A percentile compares a stretch with the other conserved stretches of the same genome.
phyloP scores from a whole-genome alignment of 1,284 basidiomycete genomes.

The Trametes pubescens region DNA sequence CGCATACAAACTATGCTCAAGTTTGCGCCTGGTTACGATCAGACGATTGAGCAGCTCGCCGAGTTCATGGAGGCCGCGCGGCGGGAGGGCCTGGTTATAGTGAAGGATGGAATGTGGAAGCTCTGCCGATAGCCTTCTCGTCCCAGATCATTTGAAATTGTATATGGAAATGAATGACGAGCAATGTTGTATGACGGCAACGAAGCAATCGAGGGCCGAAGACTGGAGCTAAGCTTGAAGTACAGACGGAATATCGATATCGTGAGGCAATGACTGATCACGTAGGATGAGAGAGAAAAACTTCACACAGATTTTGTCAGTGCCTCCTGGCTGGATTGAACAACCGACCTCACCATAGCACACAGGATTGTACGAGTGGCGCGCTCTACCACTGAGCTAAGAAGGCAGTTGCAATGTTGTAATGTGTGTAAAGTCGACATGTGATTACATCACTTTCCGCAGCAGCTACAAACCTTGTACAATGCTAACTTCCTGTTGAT shows the following conservation, averaged over 20 bases:
- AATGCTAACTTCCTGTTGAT: neutral
- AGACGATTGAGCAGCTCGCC: conserved; percentile 77
- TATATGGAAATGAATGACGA: too few species aligned
- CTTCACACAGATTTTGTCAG: too few species aligned
- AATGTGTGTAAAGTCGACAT: too few species aligned
- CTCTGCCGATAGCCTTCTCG: conserved; percentile 45
- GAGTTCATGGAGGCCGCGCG: conserved; percentile 82
- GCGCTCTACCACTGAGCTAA: conserved; percentile 48
- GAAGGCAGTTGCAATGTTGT: too few species aligned
- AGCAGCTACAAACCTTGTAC: too few species aligned
- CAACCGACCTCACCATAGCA: conserved; percentile 52
- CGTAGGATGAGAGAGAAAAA: too few species aligned
- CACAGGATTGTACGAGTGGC: conserved; percentile 42
- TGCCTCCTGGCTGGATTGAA: conserved; percentile 54
- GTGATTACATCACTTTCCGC: neutral
- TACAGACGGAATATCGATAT: too few species aligned
- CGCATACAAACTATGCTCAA: conserved; percentile 86
- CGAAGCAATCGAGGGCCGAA: too few species aligned
- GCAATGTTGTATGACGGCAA: too few species aligned
- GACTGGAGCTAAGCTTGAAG: too few species aligned
- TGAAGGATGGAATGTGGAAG: conserved; percentile 79
- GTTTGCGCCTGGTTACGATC: conserved; percentile 82
- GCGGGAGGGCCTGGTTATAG: conserved; percentile 77
- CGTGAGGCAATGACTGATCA: too few species aligned
- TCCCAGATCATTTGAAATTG: too few species aligned